Percentiles rank a stretch among this genome's conserved stretches.
phyloP scores from a whole-genome alignment of 176 grass and related monocot species.

The Bothriochloa decipiens region DNA sequence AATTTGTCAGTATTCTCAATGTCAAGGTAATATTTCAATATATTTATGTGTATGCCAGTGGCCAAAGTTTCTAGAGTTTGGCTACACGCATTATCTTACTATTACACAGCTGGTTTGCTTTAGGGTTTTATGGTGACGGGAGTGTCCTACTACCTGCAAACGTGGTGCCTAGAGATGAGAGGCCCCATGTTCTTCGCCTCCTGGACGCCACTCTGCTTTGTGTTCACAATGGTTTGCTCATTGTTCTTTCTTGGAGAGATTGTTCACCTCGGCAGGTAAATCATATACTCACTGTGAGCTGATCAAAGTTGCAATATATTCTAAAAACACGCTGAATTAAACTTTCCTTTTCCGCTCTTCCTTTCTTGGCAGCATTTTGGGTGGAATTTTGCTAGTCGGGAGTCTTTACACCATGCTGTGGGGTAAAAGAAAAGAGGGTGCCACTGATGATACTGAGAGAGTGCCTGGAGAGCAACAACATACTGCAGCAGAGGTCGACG shows the following conservation, averaged over 20 bases:
- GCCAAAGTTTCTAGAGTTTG: too few relatives aligned
- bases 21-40: too few relatives aligned
- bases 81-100: too few relatives aligned
- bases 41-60: too few relatives aligned
- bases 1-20: too few relatives aligned
- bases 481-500: background rate
- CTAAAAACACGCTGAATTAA: background rate
- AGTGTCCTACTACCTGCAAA: too few relatives aligned
- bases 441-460: background rate
- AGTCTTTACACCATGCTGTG: slow-evolving; percentile 8
- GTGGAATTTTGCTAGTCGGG: background rate
- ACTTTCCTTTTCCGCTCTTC: background rate
- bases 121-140: too few relatives aligned
- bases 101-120: too few relatives aligned
- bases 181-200: slow-evolving; percentile 47
- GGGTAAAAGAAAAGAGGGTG: background rate
- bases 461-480: background rate
- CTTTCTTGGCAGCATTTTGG: background rate
- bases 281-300: too few relatives aligned
- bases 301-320: too few relatives aligned
- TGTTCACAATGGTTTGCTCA: slow-evolving; percentile 12
- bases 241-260: slow-evolving; percentile 31
- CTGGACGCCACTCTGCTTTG: slow-evolving; percentile 36
- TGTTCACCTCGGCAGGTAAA: slow-evolving; percentile 19
- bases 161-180: background rate